phyloP scores from a whole-genome alignment of 106 monocot genomes.

The Amphibolis antarctica region DNA sequence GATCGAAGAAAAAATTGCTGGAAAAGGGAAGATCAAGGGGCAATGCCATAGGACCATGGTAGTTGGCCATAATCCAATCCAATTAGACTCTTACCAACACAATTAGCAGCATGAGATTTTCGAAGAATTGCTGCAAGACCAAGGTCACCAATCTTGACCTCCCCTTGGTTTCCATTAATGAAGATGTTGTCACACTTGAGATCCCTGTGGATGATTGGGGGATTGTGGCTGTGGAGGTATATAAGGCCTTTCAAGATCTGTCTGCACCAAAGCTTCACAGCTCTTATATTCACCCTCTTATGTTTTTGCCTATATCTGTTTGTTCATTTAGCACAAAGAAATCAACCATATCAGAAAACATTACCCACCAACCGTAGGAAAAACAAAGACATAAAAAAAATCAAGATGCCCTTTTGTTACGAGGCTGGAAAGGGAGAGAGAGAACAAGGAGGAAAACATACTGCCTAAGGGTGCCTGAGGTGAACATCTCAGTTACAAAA shows the following conservation, averaged over 20 bases:
- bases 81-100: slow-evolving; percentile 54
- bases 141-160: slow-evolving; percentile 95
- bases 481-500: slow-evolving; percentile 86
- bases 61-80: not conserved
- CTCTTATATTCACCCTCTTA: slow-evolving; percentile 59
- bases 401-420: not conserved
- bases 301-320: slow-evolving; percentile 83
- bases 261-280: slow-evolving; percentile 94
- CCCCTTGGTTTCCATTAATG: slow-evolving; percentile 96
- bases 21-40: not conserved
- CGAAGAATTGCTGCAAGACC: slow-evolving; percentile 89
- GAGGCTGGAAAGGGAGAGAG: not conserved
- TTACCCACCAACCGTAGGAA: not conserved
- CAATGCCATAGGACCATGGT: not conserved
- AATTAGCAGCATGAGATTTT: slow-evolving; percentile 74
- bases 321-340: not conserved
- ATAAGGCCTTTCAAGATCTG: slow-evolving; percentile 80
- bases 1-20: not conserved
- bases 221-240: slow-evolving; percentile 87
- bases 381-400: not conserved
- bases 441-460: slow-evolving; percentile 22
- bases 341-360: not conserved
- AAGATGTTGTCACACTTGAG: slow-evolving; percentile 99
- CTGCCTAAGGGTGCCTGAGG: slow-evolving; percentile 96
- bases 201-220: slow-evolving; percentile 88